Base-by-base conservation (phyloP, 2,329 filamentous ascomycete species). In the Botrytis pseudocinerea region DNA sequence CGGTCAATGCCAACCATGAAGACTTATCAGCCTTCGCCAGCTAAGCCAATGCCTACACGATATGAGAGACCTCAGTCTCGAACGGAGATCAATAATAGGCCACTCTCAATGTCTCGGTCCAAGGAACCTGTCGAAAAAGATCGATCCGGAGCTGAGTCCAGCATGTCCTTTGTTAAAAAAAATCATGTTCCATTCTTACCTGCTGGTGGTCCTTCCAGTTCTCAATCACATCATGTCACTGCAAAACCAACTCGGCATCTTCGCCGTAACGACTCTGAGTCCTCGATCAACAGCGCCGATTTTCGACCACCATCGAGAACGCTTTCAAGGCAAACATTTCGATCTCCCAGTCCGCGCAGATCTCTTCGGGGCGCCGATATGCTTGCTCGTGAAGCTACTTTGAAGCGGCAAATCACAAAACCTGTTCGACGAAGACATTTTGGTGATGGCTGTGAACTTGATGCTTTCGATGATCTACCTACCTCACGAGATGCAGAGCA, bases 381-480 rank as follows among this genome's bases (percentile, higher is more conserved):
- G 57, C 78, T 80, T 74, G 81, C 77, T 77, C 78, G 80, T 70
- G 82, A 82, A 75, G 87, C 88, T 71, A 48, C 87, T 68, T 83
- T 87, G 10, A 92, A 91, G 85, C 89, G 92, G 76, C 90, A 92
- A 64, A 83, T 97, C 74, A 95, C 89, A 75, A 92, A 91, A 81
- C 94, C 94, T 4, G 86, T 89, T 51, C 87, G 90, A 59, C 85
- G 86, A 74, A 88, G 90, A 63, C 90, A 93, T 78, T 99, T 97
- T 83, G 96, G 96, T 20, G 94, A 98, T 81, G 96, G 96, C 25
- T 92, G 92, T 74, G 96, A 99, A 82, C 86, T 99, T 48, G 95
- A 98, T 77, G 90, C 88, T 3, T 98, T 99, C 81, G 96, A 99
- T 81, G 96, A 99, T 82, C 85, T 99, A 72, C 95, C 95, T 1